Evolutionary conservation across 2,329 filamentous ascomycete genomes (phyloP), one percentile per base, ranked within the genome.

Genomic region (Aspergillus tubingensis): DNA sequence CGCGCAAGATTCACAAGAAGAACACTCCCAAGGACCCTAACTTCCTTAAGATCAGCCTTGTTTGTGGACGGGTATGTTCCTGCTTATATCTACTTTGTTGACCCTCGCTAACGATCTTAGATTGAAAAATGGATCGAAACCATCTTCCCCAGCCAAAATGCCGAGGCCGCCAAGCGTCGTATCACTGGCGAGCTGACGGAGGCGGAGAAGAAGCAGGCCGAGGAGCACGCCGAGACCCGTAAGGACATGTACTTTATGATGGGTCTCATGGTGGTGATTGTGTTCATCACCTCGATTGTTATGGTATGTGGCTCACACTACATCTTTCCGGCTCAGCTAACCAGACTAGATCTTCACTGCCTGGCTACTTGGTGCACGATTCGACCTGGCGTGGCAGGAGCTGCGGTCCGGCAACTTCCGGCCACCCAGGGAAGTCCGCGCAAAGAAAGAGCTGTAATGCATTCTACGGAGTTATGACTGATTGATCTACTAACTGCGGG

Each of bases 71-170:
- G 85, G 91, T 94, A 76, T 70, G 80, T 71, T 32, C 15, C 3
- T 32, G 1, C 4, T 15, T n/a, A 23, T 23, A 23, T 11, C 19
- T n/a, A 7, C 10, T 38, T 32, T 27, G 3, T 17, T 17, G 2
- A 8, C 8, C 27, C 8, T 10, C 3, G 8, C 27, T 25, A 25
- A 25, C 10, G 2, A 6, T 53, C 36, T 3, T 70, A 95, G 90
- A 91, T 96, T 66, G 93, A 98, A 76, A 91, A 95, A 81, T 96
- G 96, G 75, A 96, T 98, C 74, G 94, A 98, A 77, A 88, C 88
- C 5, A 87, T 98, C 68, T 98, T 93, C 86, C 95, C 95, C 3
- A 85, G 86, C 8, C 92, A 96, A 77, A 87, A 91, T 64, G 85
- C 90, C 48, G 88, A 89, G 70, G 77, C 80, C 32, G 78, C 79